phyloP scores from a whole-genome alignment of 73 alveolate genomes.

The Effrenium voratum region DNA sequence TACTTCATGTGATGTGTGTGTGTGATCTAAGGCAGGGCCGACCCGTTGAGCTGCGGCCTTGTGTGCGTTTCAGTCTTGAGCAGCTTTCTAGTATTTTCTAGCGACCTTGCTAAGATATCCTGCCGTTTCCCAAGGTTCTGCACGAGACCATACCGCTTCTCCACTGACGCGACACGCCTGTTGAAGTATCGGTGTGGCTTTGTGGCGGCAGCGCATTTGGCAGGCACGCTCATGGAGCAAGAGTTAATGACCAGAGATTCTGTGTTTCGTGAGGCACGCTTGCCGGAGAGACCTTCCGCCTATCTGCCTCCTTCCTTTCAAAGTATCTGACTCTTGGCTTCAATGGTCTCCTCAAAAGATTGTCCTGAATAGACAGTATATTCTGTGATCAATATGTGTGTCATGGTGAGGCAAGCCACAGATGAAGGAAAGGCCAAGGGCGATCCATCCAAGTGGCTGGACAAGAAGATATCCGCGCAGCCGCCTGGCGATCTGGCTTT shows the following conservation, averaged over 20 bases:
- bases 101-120: too few relatives aligned
- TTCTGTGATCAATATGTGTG: not conserved
- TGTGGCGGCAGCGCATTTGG: conserved; percentile 56
- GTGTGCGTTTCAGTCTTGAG: too few relatives aligned
- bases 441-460: conserved; percentile 65
- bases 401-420: conserved; percentile 1
- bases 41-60: conserved; percentile 41
- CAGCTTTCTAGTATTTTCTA: too few relatives aligned
- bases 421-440: conserved; percentile 67
- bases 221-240: conserved; percentile 7
- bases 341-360: not conserved
- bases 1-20: not conserved
- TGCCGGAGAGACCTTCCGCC: not conserved
- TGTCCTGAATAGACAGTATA: not conserved
- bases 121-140: conserved; percentile 22
- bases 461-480: conserved; percentile 71
- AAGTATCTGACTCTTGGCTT: not conserved
- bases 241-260: not conserved
- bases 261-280: not conserved
- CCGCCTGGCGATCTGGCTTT: not conserved
- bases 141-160: conserved; percentile 76
- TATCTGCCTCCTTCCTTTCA: not conserved
- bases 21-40: conserved; percentile 65
- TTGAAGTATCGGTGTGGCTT: conserved; percentile 71
- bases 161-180: conserved; percentile 76